A percentile compares a stretch with the other conserved stretches of the same genome.
These are phyloP conservation scores for Rhododendron ovatum DNA, from an alignment of 148 eudicot genomes.

Conservation along the genomic window DNA sequence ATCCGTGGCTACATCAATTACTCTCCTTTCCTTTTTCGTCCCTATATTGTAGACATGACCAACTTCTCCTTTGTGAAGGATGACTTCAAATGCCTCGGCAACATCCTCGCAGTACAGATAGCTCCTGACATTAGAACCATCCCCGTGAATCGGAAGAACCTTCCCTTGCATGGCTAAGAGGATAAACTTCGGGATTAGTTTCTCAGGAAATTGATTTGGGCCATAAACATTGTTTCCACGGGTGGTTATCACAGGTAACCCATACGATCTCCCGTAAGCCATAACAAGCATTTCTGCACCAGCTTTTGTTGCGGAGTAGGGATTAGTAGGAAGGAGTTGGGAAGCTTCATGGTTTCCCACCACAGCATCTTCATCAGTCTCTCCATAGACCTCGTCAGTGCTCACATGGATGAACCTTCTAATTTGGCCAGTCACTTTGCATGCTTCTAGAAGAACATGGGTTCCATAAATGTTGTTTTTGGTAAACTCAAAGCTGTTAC, in stretches of 20 bases:
- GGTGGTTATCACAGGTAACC: constrained; percentile 72
- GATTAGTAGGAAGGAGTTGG: constrained; percentile 81
- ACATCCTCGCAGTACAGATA: constrained; percentile 87
- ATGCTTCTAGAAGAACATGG: constrained; percentile 76
- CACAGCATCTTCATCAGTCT: constrained; percentile 72
- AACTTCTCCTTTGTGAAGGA: constrained; percentile 77
- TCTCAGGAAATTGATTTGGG: constrained; percentile 83
- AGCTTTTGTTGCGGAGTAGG: constrained; percentile 86
- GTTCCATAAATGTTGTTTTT: constrained; percentile 77
- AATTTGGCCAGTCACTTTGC: constrained; percentile 66
- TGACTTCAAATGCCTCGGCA: constrained; percentile 78
- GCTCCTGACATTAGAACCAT: constrained; percentile 77
- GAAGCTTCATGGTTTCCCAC: constrained; percentile 77
- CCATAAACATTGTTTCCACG: constrained; percentile 86
- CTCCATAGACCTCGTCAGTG: constrained; percentile 91
- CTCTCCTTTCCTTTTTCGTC: constrained; percentile 66
- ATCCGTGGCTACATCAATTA: constrained; percentile 65
- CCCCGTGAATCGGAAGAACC: constrained; percentile 68
- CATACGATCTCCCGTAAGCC: constrained; percentile 83
- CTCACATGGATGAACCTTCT: constrained; percentile 81
- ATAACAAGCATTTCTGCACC: constrained; percentile 93
- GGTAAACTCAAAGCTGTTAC: constrained; percentile 80
- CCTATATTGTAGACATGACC: constrained; percentile 84
- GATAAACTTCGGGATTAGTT: constrained; percentile 73
- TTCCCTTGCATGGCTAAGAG: constrained; percentile 75